These are phyloP conservation scores for Isoetes taiwanensis DNA, from an alignment of 75 land plant species.

Conservation along the genomic window DNA sequence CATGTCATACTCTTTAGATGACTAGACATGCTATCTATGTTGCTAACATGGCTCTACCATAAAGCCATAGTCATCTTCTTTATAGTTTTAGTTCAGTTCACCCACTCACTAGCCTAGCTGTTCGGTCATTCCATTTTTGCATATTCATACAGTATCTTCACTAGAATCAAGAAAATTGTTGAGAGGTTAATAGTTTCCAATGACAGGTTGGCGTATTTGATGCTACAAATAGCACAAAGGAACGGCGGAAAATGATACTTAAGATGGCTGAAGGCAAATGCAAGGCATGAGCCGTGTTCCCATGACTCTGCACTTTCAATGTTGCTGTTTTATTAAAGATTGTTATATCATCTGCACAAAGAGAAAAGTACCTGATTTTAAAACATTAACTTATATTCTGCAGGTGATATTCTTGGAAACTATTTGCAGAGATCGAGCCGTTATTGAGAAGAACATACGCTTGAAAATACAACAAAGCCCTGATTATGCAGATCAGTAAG, in stretches of 20 bases:
- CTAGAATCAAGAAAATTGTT: not conserved
- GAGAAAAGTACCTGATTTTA: not conserved
- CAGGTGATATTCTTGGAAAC: slow-evolving; percentile 95
- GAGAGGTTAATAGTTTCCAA: not conserved
- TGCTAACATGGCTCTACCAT: no score
- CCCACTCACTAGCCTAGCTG: not conserved
- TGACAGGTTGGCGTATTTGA: slow-evolving; percentile 98
- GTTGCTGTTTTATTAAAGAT: no score
- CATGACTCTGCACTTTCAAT: no score
- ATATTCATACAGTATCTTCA: not conserved
- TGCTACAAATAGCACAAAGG: slow-evolving; percentile 89
- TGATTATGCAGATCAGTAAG: slow-evolving; percentile 91
- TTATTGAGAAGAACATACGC: slow-evolving; percentile 72
- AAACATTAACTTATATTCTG: no score
- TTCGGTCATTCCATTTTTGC: not conserved
- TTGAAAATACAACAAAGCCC: slow-evolving; percentile 92
- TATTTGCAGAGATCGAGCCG: slow-evolving; percentile 74
- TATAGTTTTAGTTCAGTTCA: not conserved
- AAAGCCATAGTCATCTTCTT: no score
- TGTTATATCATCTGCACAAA: no score
- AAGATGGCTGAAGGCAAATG: slow-evolving; percentile 98
- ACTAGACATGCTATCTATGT: no score
- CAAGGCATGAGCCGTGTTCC: slow-evolving; percentile 42
- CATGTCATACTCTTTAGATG: no score
- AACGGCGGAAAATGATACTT: slow-evolving; percentile 86